phyloP scores from a whole-genome alignment of 805 yeast species.

The Pichia eremophila region DNA sequence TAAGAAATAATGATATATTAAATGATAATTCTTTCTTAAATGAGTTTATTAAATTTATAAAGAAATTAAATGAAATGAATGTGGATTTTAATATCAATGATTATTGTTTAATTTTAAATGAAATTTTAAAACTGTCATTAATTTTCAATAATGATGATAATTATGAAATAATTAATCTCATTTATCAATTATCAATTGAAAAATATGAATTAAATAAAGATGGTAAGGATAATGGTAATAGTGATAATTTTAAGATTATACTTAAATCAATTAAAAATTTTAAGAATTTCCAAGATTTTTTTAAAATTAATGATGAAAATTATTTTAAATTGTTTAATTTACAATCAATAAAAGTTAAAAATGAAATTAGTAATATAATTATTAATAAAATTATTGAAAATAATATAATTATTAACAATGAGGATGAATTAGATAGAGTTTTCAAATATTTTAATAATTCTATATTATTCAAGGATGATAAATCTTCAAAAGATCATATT shows the following conservation, averaged over 20 bases:
- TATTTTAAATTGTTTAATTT: slow-evolving; percentile 47
- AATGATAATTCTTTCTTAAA: slow-evolving; percentile 36
- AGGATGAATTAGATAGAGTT: slow-evolving; percentile 48
- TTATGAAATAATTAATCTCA: slow-evolving; percentile 40
- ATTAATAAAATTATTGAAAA: slow-evolving; percentile 44
- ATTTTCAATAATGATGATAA: slow-evolving; percentile 34
- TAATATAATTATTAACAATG: slow-evolving; percentile 28
- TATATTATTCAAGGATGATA: slow-evolving; percentile 31
- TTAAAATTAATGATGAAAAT: slow-evolving; percentile 33
- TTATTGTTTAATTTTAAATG: slow-evolving; percentile 51
- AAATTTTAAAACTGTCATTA: slow-evolving; percentile 56
- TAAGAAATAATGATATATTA: slow-evolving; percentile 26
- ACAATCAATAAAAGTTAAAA: slow-evolving; percentile 44
- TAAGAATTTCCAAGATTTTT: slow-evolving; percentile 24
- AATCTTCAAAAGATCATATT: slow-evolving; percentile 24
- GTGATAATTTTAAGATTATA: slow-evolving; percentile 15
- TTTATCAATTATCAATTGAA: slow-evolving; percentile 48
- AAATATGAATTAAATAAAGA: slow-evolving; percentile 17
- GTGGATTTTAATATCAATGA: slow-evolving; percentile 64
- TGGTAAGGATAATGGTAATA: slow-evolving; percentile 19
- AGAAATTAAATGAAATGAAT: slow-evolving; percentile 43
- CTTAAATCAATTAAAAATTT: slow-evolving; percentile 40
- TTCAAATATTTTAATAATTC: slow-evolving; percentile 46
- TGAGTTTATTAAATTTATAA: slow-evolving; percentile 58
- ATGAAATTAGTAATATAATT: slow-evolving; percentile 50